phyloP scores from a whole-genome alignment of 306 rosid genomes.

The Mimosa bimucronata region DNA sequence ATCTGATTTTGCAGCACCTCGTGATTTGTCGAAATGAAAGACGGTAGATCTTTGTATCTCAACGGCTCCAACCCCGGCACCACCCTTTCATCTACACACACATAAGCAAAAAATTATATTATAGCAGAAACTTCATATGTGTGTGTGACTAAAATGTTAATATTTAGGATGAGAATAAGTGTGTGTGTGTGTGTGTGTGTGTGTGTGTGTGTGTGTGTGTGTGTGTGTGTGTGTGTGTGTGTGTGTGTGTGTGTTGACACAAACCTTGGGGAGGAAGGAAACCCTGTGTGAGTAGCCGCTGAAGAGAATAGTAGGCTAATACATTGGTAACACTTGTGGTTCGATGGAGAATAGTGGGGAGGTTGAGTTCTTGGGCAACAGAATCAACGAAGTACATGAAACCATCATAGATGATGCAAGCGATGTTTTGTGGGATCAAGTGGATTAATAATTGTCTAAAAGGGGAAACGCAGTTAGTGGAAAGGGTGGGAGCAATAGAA shows the following conservation, averaged over 20 bases:
- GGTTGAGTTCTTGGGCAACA: slow-evolving; percentile 39
- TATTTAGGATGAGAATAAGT: no score
- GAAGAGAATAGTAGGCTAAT: slow-evolving; percentile 36
- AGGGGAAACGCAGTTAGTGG: slow-evolving; percentile 36
- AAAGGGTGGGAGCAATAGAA: slow-evolving; percentile 4
- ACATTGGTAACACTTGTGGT: slow-evolving; percentile 46
- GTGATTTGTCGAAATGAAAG: neutral
- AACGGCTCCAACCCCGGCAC: slow-evolving; percentile 52
- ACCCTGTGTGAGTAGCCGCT: slow-evolving; percentile 26
- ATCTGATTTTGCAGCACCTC: neutral
- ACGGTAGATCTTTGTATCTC: slow-evolving; percentile 60
- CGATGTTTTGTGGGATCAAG: slow-evolving; percentile 34
- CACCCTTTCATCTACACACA: slow-evolving; percentile 25
- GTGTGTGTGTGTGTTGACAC: no score
- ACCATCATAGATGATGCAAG: slow-evolving; percentile 49
- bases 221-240: no score
- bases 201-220: no score
- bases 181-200: no score
- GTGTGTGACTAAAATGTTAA: no score
- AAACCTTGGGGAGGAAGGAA: slow-evolving; percentile 48
- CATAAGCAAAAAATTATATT: neutral
- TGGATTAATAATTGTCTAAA: slow-evolving; percentile 34
- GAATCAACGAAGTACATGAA: slow-evolving; percentile 35
- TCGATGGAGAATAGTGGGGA: slow-evolving; percentile 42
- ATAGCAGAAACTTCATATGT: no score